Evolutionary conservation across 805 yeast genomes (phyloP), one percentile per base, ranked within the genome.

Genomic region (Schwanniomyces vanrijiae): DNA sequence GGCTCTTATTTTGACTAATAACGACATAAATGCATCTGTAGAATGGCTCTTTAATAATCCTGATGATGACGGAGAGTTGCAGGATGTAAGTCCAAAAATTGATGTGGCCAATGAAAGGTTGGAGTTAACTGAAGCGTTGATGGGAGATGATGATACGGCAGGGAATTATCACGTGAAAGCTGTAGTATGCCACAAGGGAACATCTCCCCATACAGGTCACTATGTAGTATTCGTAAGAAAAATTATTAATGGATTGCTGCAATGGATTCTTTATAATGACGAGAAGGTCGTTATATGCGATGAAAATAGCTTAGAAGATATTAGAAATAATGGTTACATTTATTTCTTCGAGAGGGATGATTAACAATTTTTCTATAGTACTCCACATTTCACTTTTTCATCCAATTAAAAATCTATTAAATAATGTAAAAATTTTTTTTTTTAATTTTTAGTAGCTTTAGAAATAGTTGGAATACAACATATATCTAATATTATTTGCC

Each of bases 41-140:
- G 97, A 90, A 49, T 94, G 98, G 98, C 76, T 94, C 5, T 94
- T 94, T 60, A 69, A 69, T 20, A 79, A 92, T 59, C 89, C 95
- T 9, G 87, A 87, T 50, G 96, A 87, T 64, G 80, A 83, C 55
- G 95, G 91, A 3, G 75, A 64, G 5, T 54, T 85, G 3, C 70
- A 72, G 3, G 40, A 34, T 25, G 34, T 33, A 11, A 18, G 37
- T 1, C 54, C 65, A 0, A 50, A 24, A 2, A 51, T 60, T 48
- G 74, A 78, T 57, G 75, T 54, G 16, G 54, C 43, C 18, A 45
- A 50, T 25, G 66, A 61, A 44, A 51, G 44, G 5, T 38, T 35
- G 20, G 54, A 53, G 18, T 56, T 59, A 43, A 49, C 29, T 5
- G 34, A 52, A 24, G 40, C 49, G 26, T 53, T 63, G 21, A 37